phyloP scores from a whole-genome alignment of 176 grass and related monocot genomes.

The Lolium multiflorum region DNA sequence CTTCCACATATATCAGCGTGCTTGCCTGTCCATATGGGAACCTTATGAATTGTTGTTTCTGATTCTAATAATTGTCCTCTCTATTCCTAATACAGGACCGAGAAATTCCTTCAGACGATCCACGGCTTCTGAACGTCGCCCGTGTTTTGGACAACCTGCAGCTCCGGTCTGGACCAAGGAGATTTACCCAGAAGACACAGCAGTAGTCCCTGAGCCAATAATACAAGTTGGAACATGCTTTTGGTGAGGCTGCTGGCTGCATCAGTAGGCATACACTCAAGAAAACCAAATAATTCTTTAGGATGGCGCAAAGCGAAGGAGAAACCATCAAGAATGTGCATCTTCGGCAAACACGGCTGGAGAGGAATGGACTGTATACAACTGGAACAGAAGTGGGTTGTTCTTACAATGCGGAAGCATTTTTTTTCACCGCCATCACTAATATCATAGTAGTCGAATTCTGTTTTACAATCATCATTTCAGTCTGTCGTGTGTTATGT shows the following conservation, averaged over 20 bases:
- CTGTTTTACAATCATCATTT: neutral
- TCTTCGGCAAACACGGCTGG: neutral
- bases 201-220: neutral
- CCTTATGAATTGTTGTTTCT: neutral
- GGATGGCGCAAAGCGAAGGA: neutral
- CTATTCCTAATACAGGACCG: constrained; percentile 59
- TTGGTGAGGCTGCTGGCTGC: constrained; percentile 3
- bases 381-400: neutral
- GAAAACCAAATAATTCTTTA: constrained; percentile 21
- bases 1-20: neutral
- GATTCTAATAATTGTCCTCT: neutral
- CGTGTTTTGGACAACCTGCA: constrained; percentile 67
- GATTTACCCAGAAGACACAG: constrained; percentile 45
- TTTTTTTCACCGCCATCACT: neutral
- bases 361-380: neutral
- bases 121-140: constrained; percentile 65
- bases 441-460: neutral
- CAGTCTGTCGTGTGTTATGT: neutral
- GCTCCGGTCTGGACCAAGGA: constrained; percentile 59
- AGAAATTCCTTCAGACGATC: constrained; percentile 91
- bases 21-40: neutral
- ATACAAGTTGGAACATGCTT: constrained; percentile 20
- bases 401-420: neutral
- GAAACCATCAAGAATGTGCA: neutral
- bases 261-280: neutral